These are phyloP conservation scores for Pestalotiopsis sp. DNA, from an alignment of 2,329 filamentous ascomycete species.

Conservation along the genomic window DNA sequence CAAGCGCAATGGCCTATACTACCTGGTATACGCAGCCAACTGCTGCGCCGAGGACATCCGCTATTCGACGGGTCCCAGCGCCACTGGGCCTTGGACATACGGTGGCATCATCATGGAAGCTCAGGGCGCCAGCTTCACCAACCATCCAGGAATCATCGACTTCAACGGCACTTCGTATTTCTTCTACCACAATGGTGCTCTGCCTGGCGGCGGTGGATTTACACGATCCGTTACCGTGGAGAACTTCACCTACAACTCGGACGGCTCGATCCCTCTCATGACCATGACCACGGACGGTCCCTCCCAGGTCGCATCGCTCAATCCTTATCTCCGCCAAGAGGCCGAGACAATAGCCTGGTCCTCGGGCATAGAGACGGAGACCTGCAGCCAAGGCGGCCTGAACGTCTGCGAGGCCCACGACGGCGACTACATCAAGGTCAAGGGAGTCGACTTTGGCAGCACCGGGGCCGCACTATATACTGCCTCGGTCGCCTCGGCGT, in stretches of 20 bases:
- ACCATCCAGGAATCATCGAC: slow-evolving; percentile 32
- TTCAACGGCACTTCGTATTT: slow-evolving; percentile 31
- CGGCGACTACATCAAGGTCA: slow-evolving; percentile 35
- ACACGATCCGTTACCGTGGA: slow-evolving; percentile 30
- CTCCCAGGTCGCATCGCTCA: slow-evolving; percentile 25
- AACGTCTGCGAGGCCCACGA: slow-evolving; percentile 29
- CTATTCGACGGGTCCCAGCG: slow-evolving; percentile 28
- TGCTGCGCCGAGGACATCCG: slow-evolving; percentile 33
- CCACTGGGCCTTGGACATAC: slow-evolving; percentile 34
- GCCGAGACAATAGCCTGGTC: slow-evolving; percentile 33
- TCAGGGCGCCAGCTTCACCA: slow-evolving; percentile 30
- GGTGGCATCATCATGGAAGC: slow-evolving; percentile 31
- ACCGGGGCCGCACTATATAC: slow-evolving; percentile 25
- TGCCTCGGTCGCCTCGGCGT: slow-evolving; percentile 28
- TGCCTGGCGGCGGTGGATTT: slow-evolving; percentile 30
- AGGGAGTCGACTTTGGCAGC: slow-evolving; percentile 31
- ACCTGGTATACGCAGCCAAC: slow-evolving; percentile 32
- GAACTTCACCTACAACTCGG: slow-evolving; percentile 27
- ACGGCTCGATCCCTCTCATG: slow-evolving; percentile 31
- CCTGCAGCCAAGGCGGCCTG: slow-evolving; percentile 26
- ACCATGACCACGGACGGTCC: slow-evolving; percentile 29
- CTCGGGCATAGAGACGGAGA: slow-evolving; percentile 25
- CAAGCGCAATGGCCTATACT: slow-evolving; percentile 32
- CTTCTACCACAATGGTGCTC: slow-evolving; percentile 36
- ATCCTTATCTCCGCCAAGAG: slow-evolving; percentile 30